Base-by-base conservation (phyloP, 768 basidiomycete species). In the Hypholoma fasciculare region DNA sequence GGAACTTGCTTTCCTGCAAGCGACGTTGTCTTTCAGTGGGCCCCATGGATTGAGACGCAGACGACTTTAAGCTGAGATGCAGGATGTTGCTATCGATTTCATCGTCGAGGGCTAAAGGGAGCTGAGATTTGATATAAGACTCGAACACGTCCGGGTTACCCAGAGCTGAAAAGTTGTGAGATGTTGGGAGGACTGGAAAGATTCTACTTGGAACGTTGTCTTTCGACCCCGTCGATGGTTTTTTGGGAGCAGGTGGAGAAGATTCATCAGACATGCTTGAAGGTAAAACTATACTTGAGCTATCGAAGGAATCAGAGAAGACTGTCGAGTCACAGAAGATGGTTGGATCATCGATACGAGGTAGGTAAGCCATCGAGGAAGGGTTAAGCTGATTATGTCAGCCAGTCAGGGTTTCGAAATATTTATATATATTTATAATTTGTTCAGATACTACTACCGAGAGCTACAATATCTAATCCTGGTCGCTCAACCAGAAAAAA, bases 401-500 rank as follows among this genome's bases (percentile, higher is more conserved):
- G 44, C 11, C 20, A 46, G 20, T 46, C 44, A 46, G 9, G 17
- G 20, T 9, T 46, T n/a, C 14, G 12, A 46, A 20, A 9, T n/a
- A 46, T 52, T 14, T 54, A 40, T 36, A 50, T 49, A 49, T 54
- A 34, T 46, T 43, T 16, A 42, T 49, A 49, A 54, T n/a, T 14
- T 43, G 46, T 58, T 43, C 51, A 17, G n/a, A 51, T 27, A 39
- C n/a, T 38, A 47, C 30, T 55, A 17, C 54, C 54, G 17, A 55
- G 44, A 19, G 27, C 47, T 19, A 19, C 17, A 19, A 55, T 19
- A 27, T 47, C 44, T 30, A 55, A 47, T 13, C 54, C 44, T 55
- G 54, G 54, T 47, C 37, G 54, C 46, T 55, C 54, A 38, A 55
- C 46, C 27, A 55, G 34, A n/a, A 48, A 48, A 48, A 55, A 55